Evolutionary conservation across 305 asterid species (phyloP).

Genomic region (Fraxinus dipetala): DNA sequence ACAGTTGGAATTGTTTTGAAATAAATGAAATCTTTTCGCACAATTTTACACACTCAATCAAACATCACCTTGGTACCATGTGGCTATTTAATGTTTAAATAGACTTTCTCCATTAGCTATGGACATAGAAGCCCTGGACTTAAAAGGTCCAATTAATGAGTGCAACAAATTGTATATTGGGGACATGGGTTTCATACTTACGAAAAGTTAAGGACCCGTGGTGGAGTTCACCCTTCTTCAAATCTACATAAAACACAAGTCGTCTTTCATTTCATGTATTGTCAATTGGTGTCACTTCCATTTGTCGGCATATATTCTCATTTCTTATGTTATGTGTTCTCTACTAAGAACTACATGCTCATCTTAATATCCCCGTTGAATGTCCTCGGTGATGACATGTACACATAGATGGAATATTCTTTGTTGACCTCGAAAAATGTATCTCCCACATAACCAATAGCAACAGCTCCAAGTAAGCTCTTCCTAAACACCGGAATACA

Average conservation of each 20-base stretch:
- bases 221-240: not conserved
- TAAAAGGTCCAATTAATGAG: not conserved
- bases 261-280: not conserved
- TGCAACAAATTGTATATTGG: not conserved
- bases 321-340: not conserved
- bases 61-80: not conserved
- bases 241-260: not conserved
- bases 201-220: not conserved
- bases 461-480: too few species aligned
- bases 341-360: too few species aligned
- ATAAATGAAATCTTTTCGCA: not conserved
- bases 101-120: too few species aligned
- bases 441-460: too few species aligned
- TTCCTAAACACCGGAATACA: too few species aligned
- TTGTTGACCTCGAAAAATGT: too few species aligned
- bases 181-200: not conserved
- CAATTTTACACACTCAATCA: not conserved
- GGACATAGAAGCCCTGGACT: not conserved
- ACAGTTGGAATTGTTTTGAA: not conserved
- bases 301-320: not conserved
- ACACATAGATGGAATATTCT: slow-evolving; percentile 7
- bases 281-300: not conserved
- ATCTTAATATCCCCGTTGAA: not conserved
- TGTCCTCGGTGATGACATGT: not conserved
- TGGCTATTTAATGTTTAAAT: too few species aligned